These are phyloP conservation scores for Musa balbisiana DNA, from an alignment of 202 grass and related monocot genomes.

Conservation along the genomic window DNA sequence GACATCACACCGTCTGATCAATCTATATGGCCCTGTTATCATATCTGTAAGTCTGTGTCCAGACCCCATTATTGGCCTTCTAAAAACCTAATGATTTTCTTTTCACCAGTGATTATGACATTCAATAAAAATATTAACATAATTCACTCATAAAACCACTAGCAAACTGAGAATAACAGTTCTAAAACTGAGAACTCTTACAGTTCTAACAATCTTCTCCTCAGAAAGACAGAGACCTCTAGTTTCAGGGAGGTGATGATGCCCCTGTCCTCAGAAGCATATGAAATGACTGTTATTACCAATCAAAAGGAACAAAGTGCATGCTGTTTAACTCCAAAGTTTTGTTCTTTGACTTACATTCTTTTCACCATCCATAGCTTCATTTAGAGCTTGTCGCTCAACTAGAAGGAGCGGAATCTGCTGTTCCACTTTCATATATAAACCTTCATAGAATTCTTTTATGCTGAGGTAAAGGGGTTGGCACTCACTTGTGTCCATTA, in stretches of 20 bases:
- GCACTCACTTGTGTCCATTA: slow-evolving; percentile 85
- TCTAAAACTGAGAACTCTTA: slow-evolving; percentile 33
- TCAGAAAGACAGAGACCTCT: slow-evolving; percentile 90
- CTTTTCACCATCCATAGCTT: slow-evolving; percentile 88
- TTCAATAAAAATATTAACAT: not conserved
- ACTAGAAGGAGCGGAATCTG: slow-evolving; percentile 87
- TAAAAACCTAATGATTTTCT: slow-evolving; percentile 45
- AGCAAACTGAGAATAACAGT: slow-evolving; percentile 21
- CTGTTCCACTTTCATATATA: slow-evolving; percentile 89
- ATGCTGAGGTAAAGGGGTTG: slow-evolving; percentile 87
- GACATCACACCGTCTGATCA: slow-evolving; percentile 64
- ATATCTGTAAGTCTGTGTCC: slow-evolving; percentile 65
- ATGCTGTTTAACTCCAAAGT: slow-evolving; percentile 2
- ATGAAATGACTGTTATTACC: slow-evolving; percentile 2
- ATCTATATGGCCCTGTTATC: slow-evolving; percentile 44
- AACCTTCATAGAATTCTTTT: slow-evolving; percentile 87
- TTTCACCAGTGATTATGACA: slow-evolving; percentile 9
- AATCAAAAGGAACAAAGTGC: not conserved
- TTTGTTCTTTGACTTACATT: slow-evolving; percentile 30
- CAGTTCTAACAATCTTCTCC: slow-evolving; percentile 74
- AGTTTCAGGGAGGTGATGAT: slow-evolving; percentile 72
- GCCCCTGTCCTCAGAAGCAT: slow-evolving; percentile 20
- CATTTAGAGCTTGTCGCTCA: slow-evolving; percentile 82
- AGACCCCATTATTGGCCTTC: slow-evolving; percentile 66
- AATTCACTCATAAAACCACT: not conserved